Conservation (phyloP, 192 early-diverging fungal genomes). For the Coemansia reversa region DNA sequence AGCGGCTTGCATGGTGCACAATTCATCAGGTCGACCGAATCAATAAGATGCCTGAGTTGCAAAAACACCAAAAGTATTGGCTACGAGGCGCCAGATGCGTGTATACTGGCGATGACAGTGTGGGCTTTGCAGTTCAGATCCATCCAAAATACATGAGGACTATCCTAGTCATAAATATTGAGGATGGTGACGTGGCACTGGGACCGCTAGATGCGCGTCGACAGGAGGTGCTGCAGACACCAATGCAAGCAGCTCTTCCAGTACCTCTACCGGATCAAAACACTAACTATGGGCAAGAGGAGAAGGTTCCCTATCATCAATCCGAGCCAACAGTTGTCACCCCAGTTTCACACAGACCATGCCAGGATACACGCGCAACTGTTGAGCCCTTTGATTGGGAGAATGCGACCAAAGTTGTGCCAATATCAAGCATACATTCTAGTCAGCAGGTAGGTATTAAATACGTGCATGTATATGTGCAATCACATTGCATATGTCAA, state of each 20-base stretch:
- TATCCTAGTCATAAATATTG: slow-evolving; percentile 9
- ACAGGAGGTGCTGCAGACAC: not conserved
- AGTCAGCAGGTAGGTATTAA: slow-evolving; percentile 5
- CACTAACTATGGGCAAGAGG: not conserved
- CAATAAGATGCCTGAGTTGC: slow-evolving; percentile 16
- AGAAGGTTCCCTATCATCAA: not conserved
- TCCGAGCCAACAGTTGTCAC: not conserved
- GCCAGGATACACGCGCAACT: not conserved
- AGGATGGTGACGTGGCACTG: slow-evolving; percentile 7
- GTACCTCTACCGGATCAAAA: too few relatives aligned
- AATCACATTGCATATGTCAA: too few relatives aligned
- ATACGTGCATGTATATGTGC: too few relatives aligned
- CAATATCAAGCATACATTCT: not conserved
- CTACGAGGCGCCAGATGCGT: slow-evolving; percentile 10
- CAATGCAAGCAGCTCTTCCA: not conserved
- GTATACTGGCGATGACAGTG: not conserved
- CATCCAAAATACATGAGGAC: slow-evolving; percentile 11
- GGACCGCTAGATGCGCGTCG: slow-evolving; percentile 3
- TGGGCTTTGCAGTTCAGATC: slow-evolving; percentile 3
- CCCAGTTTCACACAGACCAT: not conserved
- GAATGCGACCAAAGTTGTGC: too few relatives aligned
- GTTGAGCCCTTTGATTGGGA: not conserved
- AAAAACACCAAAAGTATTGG: slow-evolving; percentile 1
- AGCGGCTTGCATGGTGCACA: slow-evolving; percentile 10
- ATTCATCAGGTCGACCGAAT: slow-evolving; percentile 12